Percentiles rank a stretch among this genome's conserved stretches.
phyloP scores from a whole-genome alignment of 768 basidiomycete genomes.

The Agaricus bisporus region DNA sequence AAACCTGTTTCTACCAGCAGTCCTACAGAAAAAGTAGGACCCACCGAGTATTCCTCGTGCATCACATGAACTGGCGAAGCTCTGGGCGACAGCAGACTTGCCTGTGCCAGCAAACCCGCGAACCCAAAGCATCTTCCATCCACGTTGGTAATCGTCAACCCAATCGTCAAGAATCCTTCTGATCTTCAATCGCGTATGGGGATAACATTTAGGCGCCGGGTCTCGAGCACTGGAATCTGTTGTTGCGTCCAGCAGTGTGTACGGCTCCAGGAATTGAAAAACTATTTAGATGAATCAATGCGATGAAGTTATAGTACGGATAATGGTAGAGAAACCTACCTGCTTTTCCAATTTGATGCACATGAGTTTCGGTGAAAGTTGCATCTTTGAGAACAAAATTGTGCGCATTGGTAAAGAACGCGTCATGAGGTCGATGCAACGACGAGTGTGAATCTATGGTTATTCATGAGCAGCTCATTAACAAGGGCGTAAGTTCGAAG shows the following conservation, averaged over 20 bases:
- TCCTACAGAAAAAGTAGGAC: slow-evolving; percentile 3
- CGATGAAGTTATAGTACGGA: too few relatives aligned
- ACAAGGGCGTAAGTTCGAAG: too few relatives aligned
- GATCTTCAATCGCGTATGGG: neutral
- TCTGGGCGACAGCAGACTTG: slow-evolving; percentile 9
- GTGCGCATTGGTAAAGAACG: too few relatives aligned
- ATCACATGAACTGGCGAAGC: neutral
- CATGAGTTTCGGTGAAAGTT: too few relatives aligned
- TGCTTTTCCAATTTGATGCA: too few relatives aligned
- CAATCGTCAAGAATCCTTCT: neutral
- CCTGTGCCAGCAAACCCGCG: neutral
- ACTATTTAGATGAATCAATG: too few relatives aligned
- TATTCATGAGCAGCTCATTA: too few relatives aligned
- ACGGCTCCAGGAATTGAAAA: neutral
- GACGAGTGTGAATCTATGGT: too few relatives aligned
- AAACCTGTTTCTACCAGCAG: neutral
- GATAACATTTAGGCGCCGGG: neutral
- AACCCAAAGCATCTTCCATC: slow-evolving; percentile 7
- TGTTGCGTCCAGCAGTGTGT: neutral
- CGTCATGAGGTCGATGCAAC: too few relatives aligned
- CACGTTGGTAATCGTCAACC: neutral
- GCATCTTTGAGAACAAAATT: too few relatives aligned
- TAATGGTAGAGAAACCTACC: too few relatives aligned
- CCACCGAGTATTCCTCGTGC: neutral
- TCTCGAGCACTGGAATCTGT: neutral